Evolutionary conservation across 306 rosid species (phyloP), one percentile per base, ranked within the genome.

Genomic region (Lathyrus oleraceus): DNA sequence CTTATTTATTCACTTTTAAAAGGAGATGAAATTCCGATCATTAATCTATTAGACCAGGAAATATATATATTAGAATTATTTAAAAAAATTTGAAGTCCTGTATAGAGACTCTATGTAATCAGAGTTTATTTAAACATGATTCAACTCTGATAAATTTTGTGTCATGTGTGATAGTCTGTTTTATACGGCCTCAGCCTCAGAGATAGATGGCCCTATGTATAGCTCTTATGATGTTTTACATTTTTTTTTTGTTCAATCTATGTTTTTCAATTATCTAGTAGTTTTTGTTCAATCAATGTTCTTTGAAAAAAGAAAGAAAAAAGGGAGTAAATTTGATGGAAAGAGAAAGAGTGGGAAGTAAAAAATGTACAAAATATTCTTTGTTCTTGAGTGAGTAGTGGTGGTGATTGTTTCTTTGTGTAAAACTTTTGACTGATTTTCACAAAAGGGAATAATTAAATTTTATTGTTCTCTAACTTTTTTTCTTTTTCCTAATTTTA

Each of bases 371-470:
- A 52, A 62, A 59, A 8, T 65, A 67, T 74, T 75, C 72, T 60
- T 57, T 75, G 66, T 75, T 74, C 81, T 51, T 67, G 73, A 79
- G 76, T 69, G 69, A 61, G 47, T 61, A 73, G 61, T 61, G 78
- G 82, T 77, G 81, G 69, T 65, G 74, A 73, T 66, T 74, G 52
- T 67, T 47, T 61, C 67, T 61, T 80, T 61, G 76, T 74, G 19
- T 52, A 71, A 38, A 61, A 16, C 78, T 80, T 83, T 83, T 80
- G 81, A 78, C 81, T 75, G 14, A 61, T 62, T 69, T 78, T 39
- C 69, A 51, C 78, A 54, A 70, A 80, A 67, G 70, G 69, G 75
- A 57, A 66, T 74, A 56, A 59, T 76, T 71, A 80, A 77, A 57
- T 53, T 83, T 70, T 74, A 36, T 47, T 80, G 78, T 69, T 73